These are phyloP conservation scores for Metarhizium humberi DNA, from an alignment of 2,329 filamentous ascomycete genomes.

Conservation along the genomic window DNA sequence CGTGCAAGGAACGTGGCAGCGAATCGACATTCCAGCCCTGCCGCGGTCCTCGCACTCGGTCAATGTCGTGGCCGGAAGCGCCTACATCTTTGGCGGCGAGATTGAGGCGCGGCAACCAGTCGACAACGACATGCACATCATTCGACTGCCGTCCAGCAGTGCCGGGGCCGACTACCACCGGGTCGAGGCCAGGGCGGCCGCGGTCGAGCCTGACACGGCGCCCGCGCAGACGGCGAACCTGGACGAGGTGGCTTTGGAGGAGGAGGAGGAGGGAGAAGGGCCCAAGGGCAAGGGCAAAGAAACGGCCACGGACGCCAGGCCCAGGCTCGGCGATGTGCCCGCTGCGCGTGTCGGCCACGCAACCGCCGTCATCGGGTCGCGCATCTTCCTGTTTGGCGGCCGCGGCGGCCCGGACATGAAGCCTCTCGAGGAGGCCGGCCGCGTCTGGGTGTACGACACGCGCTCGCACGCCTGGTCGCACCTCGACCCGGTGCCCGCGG, in stretches of 20 bases:
- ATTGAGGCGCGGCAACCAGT: slow-evolving; percentile 54
- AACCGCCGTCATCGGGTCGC: slow-evolving; percentile 55
- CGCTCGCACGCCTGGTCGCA: slow-evolving; percentile 53
- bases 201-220: slow-evolving; percentile 10
- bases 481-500: slow-evolving; percentile 45
- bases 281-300: slow-evolving; percentile 31
- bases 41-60: slow-evolving; percentile 68
- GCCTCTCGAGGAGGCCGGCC: slow-evolving; percentile 64
- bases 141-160: slow-evolving; percentile 50
- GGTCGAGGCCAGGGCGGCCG: slow-evolving; percentile 39
- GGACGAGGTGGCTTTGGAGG: slow-evolving; percentile 31
- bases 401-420: slow-evolving; percentile 60
- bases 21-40: slow-evolving; percentile 44
- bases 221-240: slow-evolving; percentile 17
- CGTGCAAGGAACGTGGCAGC: slow-evolving; percentile 46
- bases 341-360: slow-evolving; percentile 64
- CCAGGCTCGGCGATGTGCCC: slow-evolving; percentile 41
- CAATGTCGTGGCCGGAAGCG: slow-evolving; percentile 44
- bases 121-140: slow-evolving; percentile 62
- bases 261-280: background rate
- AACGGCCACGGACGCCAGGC: slow-evolving; percentile 14
- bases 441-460: slow-evolving; percentile 69
- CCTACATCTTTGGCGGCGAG: slow-evolving; percentile 73
- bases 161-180: slow-evolving; percentile 50
- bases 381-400: slow-evolving; percentile 76